Evolutionary conservation across 2,329 filamentous ascomycete genomes (phyloP).

Genomic region (Sclerotinia sclerotiorum): DNA sequence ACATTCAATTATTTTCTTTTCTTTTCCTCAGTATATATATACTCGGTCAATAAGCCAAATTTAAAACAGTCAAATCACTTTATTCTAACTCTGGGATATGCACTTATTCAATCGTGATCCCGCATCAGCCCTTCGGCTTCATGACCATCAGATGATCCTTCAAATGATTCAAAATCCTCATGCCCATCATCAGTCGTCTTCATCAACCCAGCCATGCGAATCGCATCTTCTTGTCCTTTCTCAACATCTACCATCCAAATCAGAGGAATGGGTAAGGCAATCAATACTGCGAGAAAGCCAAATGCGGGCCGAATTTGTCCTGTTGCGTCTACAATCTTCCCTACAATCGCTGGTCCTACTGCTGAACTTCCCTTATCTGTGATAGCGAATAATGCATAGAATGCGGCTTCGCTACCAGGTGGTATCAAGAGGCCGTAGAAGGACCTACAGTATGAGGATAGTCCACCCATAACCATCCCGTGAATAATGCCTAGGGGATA

Average conservation of each 20-base stretch:
- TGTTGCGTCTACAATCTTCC: slow-evolving; percentile 81
- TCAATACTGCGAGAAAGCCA: slow-evolving; percentile 83
- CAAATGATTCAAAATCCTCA: slow-evolving; percentile 19
- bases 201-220: slow-evolving; percentile 60
- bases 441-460: slow-evolving; percentile 88
- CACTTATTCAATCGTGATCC: slow-evolving; percentile 17
- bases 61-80: neutral
- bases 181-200: slow-evolving; percentile 44
- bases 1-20: neutral
- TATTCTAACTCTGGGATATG: neutral
- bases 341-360: slow-evolving; percentile 92
- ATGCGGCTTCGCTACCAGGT: slow-evolving; percentile 89
- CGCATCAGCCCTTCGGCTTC: slow-evolving; percentile 22
- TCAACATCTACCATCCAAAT: slow-evolving; percentile 86
- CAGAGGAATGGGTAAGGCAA: slow-evolving; percentile 79
- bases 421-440: slow-evolving; percentile 93
- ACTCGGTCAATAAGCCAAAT: neutral
- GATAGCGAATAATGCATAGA: slow-evolving; percentile 67
- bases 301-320: slow-evolving; percentile 85
- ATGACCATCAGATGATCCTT: slow-evolving; percentile 17
- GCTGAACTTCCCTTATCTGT: slow-evolving; percentile 95
- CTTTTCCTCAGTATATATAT: neutral
- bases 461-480: slow-evolving; percentile 88
- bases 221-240: slow-evolving; percentile 68
- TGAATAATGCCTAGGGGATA: slow-evolving; percentile 88